Evolutionary conservation across 2,329 filamentous ascomycete genomes (phyloP), one percentile per base, ranked within the genome.

Genomic region (Fusarium pseudoanthophilum): DNA sequence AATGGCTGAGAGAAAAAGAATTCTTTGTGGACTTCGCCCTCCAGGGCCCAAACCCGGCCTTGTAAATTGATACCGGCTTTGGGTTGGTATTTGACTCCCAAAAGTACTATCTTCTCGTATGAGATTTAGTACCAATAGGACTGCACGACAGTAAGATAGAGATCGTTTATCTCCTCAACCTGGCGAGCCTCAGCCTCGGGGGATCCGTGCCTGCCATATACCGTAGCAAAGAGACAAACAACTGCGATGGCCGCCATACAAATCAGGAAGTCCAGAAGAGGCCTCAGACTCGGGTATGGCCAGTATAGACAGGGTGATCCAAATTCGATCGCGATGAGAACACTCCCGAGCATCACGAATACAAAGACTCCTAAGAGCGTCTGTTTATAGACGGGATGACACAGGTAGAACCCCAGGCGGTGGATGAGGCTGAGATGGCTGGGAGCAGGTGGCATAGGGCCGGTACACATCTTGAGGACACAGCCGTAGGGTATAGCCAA

Each of bases 191-290:
- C 49, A 37, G 49, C 49, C 7, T 53, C 32, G 0, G n/a, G 49
- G 0, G 20, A 15, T 37, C n/a, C n/a, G 18, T 10, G n/a, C 9
- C 18, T 53, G 10, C 13, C 49, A 37, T 53, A 37, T 53, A 15
- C 49, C 4, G 13, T 37, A 16, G 6, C 10, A 15, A 4, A 53
- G 34, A 53, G 13, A 53, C 5, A 4, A 26, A 2, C 1, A 53
- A 11, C 18, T 53, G 24, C 13, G 0, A 11, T 4, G 26, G 0
- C 14, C 14, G 20, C 26, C 9, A 21, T 2, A 0, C 0, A 16
- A 8, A 5, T 16, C 1, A 48, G 45, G 26, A 30, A 30, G 3
- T 48, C 45, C 24, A 16, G 20, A 53, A 21, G 5, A 15, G 11
- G 30, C 16, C 21, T 34, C 32, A 0, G 7, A n/a, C 1, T 51